Base-by-base conservation (phyloP, 805 yeast species). In the Wickerhamomyces mucosus region DNA sequence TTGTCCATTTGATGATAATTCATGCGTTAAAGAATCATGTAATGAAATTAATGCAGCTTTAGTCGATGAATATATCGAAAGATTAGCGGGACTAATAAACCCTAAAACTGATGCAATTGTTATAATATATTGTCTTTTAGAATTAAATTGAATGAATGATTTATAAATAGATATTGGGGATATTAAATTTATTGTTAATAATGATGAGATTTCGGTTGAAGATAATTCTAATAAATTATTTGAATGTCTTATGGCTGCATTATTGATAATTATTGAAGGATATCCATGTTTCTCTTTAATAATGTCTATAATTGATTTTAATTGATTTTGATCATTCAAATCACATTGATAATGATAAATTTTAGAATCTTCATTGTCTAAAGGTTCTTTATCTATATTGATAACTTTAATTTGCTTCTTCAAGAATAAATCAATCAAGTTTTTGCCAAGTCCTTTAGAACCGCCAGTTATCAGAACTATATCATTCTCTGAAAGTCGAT, bases 31-130 rank as follows among this genome's bases (percentile, higher is more conserved):
- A 0, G 92, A 76, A 51, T 86, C 95, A 47, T 85, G 95, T 10
- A 86, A 54, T 2, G 94, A 86, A 28, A 85, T 69, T 12, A 83
- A 52, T 0, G 94, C 92, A 0, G 95, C 79, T 50, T 88, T 88
- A 6, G 92, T 72, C 0, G 95, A 89, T 1, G 94, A 94, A 48
- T 88, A 88, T 0, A 78, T 80, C 27, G 78, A 77, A 10, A 62
- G 66, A 29, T 80, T 65, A 4, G 92, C 84, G 0, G 96, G 95
- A 3, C 85, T 70, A 58, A 80, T 65, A 32, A 79, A 71, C 0
- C 95, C 95, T 26, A 86, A 58, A 0, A 81, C 79, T 2, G 94
- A 82, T 0, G 92, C 81, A 18, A 88, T 60, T 6, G 84, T 81
- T 14, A 86, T 75, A 4, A 86, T 63, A 51, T 76, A 82, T 1